A percentile compares a stretch with the other conserved stretches of the same genome.
These are phyloP conservation scores for Fusarium kyushuense DNA, from an alignment of 2,329 filamentous ascomycete species.

Conservation along the genomic window DNA sequence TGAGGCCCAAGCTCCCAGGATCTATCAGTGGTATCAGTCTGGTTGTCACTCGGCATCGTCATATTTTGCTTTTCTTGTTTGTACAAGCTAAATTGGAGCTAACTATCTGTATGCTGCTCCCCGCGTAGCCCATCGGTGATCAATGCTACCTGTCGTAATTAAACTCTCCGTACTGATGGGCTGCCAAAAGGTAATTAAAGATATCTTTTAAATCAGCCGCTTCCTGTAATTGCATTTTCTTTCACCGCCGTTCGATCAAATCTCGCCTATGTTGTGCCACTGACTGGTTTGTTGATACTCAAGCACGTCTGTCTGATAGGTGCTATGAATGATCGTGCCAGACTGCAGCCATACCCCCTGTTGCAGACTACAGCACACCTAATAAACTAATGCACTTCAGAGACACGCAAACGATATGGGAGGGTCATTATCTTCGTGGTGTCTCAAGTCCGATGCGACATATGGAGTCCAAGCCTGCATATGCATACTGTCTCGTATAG, in stretches of 20 bases:
- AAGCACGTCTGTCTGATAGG: constrained; percentile 3
- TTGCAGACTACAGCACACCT: background rate
- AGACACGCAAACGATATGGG: background rate
- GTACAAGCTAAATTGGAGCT: constrained; percentile 14
- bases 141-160: constrained; percentile 43
- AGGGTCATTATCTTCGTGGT: background rate
- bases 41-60: constrained; percentile 3
- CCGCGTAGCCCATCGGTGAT: constrained; percentile 38
- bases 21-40: background rate
- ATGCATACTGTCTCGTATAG: background rate
- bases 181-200: constrained; percentile 40
- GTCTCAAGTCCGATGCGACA: background rate
- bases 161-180: constrained; percentile 39
- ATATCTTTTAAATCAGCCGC: constrained; percentile 1
- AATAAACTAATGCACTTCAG: background rate
- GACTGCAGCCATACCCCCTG: background rate
- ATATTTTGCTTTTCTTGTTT: constrained; percentile 11
- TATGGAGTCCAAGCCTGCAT: constrained; percentile 1
- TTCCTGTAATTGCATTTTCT: constrained; percentile 14
- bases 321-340: background rate
- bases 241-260: constrained; percentile 45
- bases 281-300: constrained; percentile 5
- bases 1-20: constrained; percentile 18
- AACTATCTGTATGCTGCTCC: constrained; percentile 3
- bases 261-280: constrained; percentile 38